Percentiles rank a stretch among this genome's conserved stretches.
phyloP scores from a whole-genome alignment of 2,329 filamentous ascomycete species.

The Chaetomiaceae sp. region DNA sequence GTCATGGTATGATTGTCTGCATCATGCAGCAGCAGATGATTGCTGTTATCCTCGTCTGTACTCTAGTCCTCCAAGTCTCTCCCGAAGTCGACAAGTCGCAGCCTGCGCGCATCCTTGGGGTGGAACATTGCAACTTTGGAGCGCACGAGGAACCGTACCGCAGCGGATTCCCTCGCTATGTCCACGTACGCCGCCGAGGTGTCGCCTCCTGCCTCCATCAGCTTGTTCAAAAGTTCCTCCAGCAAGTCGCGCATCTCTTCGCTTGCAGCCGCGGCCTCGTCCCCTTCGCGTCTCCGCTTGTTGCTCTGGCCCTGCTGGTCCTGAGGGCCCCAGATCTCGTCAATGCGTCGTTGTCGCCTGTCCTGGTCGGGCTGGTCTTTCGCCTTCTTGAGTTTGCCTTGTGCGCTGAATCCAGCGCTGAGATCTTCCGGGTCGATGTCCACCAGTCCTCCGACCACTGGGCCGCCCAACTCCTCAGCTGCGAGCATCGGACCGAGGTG shows the following conservation, averaged over 20 bases:
- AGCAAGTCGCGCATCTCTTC: conserved; percentile 57
- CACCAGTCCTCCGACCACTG: conserved; percentile 71
- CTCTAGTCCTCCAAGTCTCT: conserved; percentile 54
- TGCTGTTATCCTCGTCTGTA: not conserved
- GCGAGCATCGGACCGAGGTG: conserved; percentile 72
- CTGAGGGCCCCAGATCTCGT: conserved; percentile 55
- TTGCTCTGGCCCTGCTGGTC: conserved; percentile 25
- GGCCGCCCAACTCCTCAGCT: conserved; percentile 77
- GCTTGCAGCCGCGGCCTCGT: conserved; percentile 49
- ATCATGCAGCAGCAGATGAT: not conserved
- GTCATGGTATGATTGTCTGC: conserved; percentile 16
- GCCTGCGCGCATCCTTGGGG: conserved; percentile 55
- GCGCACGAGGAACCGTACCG: conserved; percentile 59
- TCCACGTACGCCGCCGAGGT: conserved; percentile 54
- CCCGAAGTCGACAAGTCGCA: conserved; percentile 61
- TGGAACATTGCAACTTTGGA: conserved; percentile 65
- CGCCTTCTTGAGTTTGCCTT: conserved; percentile 51
- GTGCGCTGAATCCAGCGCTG: conserved; percentile 55
- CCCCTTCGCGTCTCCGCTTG: conserved; percentile 28
- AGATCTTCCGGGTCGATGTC: conserved; percentile 59
- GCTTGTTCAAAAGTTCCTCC: conserved; percentile 56
- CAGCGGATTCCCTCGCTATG: conserved; percentile 57
- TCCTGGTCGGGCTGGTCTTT: conserved; percentile 43
- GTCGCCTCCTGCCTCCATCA: conserved; percentile 51
- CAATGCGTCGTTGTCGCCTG: conserved; percentile 56